phyloP scores from a whole-genome alignment of 768 basidiomycete genomes.

The Kwoniella europaea region DNA sequence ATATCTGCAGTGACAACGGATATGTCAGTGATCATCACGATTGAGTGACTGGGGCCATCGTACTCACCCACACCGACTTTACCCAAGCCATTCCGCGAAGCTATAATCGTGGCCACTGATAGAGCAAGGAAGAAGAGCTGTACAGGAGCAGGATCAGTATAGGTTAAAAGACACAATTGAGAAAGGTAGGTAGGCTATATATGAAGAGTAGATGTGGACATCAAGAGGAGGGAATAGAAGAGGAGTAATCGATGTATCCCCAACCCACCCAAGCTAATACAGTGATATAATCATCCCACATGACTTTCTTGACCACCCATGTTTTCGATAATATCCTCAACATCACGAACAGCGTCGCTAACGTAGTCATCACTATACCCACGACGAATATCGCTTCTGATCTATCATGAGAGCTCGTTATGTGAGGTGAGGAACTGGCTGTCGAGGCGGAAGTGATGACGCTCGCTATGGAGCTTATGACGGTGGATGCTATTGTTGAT shows the following conservation, averaged over 20 bases:
- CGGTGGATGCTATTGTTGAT: background rate
- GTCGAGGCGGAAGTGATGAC: background rate
- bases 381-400: conserved; percentile 49
- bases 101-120: conserved; percentile 38
- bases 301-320: conserved; percentile 36
- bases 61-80: conserved; percentile 38
- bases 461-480: background rate
- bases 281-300: conserved; percentile 45
- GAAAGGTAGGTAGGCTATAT: too few species aligned
- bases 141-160: conserved; percentile 6
- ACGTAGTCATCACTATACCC: conserved; percentile 40
- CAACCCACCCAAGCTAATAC: conserved; percentile 51
- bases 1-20: conserved; percentile 15
- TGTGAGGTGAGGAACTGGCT: conserved; percentile 23
- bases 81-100: conserved; percentile 43
- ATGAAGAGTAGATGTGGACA: background rate
- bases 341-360: conserved; percentile 46
- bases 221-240: background rate
- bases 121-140: conserved; percentile 36
- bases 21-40: too few species aligned
- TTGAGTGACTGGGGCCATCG: too few species aligned
- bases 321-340: conserved; percentile 50
- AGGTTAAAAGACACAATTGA: conserved; percentile 27
- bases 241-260: background rate
- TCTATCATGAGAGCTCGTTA: conserved; percentile 42